A percentile compares a stretch with the other conserved stretches of the same genome.
Conservation (phyloP, 495 filamentous ascomycete species). For the Chlorociboria aeruginascens region DNA sequence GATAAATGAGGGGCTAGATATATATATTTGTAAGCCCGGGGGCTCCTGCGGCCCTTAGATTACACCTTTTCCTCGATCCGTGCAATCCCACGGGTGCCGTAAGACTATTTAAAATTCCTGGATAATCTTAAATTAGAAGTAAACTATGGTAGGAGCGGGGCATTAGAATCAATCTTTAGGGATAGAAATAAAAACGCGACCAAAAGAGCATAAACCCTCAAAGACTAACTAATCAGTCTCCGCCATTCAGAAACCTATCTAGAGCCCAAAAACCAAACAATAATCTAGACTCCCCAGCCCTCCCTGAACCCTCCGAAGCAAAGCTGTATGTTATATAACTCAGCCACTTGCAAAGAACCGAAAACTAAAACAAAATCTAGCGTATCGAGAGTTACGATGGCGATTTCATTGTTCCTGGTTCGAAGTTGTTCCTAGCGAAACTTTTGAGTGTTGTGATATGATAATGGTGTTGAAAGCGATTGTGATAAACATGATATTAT, state of each 20-base stretch:
- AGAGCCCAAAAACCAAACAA: no score
- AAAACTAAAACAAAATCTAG: no score
- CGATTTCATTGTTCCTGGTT: no score
- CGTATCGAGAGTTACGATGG: no score
- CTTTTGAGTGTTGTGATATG: no score
- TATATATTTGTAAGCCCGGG: background rate
- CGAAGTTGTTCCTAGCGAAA: no score
- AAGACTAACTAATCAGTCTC: conserved; percentile 39
- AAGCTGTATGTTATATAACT: no score
- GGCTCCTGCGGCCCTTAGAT: background rate
- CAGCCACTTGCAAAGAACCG: no score
- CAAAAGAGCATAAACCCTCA: conserved; percentile 21
- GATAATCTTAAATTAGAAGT: background rate
- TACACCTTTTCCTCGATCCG: background rate
- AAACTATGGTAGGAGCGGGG: no score
- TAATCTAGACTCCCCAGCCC: conserved; percentile 37
- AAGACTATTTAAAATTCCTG: background rate
- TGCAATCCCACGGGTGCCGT: background rate
- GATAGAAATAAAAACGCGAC: background rate
- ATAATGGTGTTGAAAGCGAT: no score
- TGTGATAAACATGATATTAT: no score
- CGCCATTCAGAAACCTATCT: background rate
- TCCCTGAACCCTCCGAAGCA: conserved; percentile 32
- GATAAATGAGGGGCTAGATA: background rate
- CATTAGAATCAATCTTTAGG: background rate